A percentile compares a stretch with the other conserved stretches of the same genome.
These are phyloP conservation scores for Penicillium rolfsii DNA, from an alignment of 2,329 filamentous ascomycete species.

Conservation along the genomic window DNA sequence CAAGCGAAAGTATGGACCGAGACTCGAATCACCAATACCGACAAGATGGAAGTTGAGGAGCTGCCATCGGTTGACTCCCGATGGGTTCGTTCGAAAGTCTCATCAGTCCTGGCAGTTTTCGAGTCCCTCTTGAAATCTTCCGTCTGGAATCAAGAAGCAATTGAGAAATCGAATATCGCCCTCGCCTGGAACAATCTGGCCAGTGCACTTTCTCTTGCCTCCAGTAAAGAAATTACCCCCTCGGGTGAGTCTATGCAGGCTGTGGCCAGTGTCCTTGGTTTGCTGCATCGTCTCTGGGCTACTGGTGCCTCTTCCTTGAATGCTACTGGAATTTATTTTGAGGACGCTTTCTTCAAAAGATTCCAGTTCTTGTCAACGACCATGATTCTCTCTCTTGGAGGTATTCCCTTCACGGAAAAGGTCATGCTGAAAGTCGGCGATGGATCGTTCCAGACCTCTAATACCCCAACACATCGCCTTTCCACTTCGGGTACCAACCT, in stretches of 20 bases:
- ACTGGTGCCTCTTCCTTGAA: constrained; percentile 50
- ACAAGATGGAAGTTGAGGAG: constrained; percentile 67
- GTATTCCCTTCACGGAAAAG: constrained; percentile 55
- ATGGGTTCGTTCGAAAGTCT: constrained; percentile 78
- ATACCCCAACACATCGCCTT: constrained; percentile 42
- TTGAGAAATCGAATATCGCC: constrained; percentile 52
- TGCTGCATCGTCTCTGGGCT: constrained; percentile 72
- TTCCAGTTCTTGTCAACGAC: constrained; percentile 56
- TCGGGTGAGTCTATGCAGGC: constrained; percentile 81
- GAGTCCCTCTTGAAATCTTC: constrained; percentile 57
- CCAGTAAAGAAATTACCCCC: constrained; percentile 86
- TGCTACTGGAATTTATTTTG: constrained; percentile 28
- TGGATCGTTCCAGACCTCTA: constrained; percentile 54
- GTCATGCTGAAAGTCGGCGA: constrained; percentile 58
- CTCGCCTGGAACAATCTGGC: constrained; percentile 65
- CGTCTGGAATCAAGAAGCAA: constrained; percentile 52
- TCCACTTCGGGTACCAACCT: constrained; percentile 32
- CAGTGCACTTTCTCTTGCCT: constrained; percentile 62
- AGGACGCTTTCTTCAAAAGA: constrained; percentile 50
- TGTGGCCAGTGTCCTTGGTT: constrained; percentile 69
- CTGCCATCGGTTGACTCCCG: constrained; percentile 81
- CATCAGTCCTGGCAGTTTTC: constrained; percentile 65
- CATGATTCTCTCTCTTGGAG: constrained; percentile 56
- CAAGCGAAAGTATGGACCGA: constrained; percentile 70
- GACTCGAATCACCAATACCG: constrained; percentile 67